Evolutionary conservation across 2,329 filamentous ascomycete species (phyloP), one percentile per base, ranked within the genome.

Genomic region (Cytospora schulzeri): DNA sequence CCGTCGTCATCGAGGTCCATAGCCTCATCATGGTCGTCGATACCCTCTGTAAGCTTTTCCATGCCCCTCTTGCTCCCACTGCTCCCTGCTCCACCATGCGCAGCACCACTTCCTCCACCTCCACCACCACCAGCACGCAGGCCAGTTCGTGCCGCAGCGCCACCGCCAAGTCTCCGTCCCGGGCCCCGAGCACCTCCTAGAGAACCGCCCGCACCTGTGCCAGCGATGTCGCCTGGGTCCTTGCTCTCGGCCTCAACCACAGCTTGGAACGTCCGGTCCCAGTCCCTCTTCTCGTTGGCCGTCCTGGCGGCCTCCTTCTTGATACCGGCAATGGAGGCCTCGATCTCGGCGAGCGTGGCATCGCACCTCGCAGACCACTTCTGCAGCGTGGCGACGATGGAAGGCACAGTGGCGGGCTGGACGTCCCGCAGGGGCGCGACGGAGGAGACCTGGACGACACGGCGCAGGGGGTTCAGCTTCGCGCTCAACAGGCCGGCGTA

Each of bases 391-490:
- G 78, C 75, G 31, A 92, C 83, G 79, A 97, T 89, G 1, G 79
- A 76, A 0, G 88, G 85, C 15, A 97, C 83, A 63, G 88, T 86
- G 64, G 87, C 86, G 0, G 93, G 92, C 1, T 87, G 85, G 1
- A 97, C 85, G 75, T 99, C 95, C 24, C 95, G 92, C 1, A 97
- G 85, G 0, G 95, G 91, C 0, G 93, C 88, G 35, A 97, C 88
- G 66, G 91, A 89, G 58, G 88, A 89, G 61, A 98, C 88, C 73
- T 89, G 86, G 26, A 98, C 90, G 66, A 85, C 83, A 38, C 89
- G 86, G 62, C 89, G 84, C 64, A 86, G 86, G 4, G 93, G 92
- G 73, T 97, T 91, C 63, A 99, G 88, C 50, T 91, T 93, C 8
- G 90, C 94, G 48, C 86, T 84, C 57, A 99, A 79, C 2, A 99